These are phyloP conservation scores for Solanum hybrid DNA, from an alignment of 305 asterid species.

Conservation along the genomic window DNA sequence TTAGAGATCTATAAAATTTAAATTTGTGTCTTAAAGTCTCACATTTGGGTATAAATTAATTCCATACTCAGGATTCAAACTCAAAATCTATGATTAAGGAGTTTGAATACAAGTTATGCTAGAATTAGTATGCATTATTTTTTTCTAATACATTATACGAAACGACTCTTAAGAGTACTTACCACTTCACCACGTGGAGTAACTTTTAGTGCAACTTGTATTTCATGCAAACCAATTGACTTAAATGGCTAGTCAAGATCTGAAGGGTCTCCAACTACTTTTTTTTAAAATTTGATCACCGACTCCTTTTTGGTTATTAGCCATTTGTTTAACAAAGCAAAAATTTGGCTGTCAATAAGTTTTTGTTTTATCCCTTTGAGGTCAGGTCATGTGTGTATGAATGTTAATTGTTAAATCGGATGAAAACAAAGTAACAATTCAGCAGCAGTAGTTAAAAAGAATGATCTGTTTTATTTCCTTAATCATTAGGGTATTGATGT, in stretches of 20 bases:
- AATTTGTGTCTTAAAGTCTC: no score
- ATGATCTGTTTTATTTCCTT: background rate
- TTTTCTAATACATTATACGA: fast-evolving
- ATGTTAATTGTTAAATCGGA: background rate
- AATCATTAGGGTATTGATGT: conserved; percentile 7
- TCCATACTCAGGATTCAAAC: no score
- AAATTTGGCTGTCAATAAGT: background rate
- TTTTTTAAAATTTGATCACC: background rate
- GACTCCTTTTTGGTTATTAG: background rate
- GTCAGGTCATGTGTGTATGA: background rate
- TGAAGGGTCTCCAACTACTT: background rate
- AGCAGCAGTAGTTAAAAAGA: background rate
- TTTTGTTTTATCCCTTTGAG: background rate
- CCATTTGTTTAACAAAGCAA: background rate
- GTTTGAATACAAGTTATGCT: no score
- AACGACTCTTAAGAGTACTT: no score
- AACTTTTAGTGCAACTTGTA: background rate
- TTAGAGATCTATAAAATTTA: no score
- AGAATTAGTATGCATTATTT: no score
- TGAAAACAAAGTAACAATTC: background rate
- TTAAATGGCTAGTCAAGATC: background rate
- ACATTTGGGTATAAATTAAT: fast-evolving
- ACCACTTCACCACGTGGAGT: background rate
- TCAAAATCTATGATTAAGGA: no score
- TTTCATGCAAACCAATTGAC: background rate